phyloP scores from a whole-genome alignment of 2,329 filamentous ascomycete species.

The Aureobasidium sp. region DNA sequence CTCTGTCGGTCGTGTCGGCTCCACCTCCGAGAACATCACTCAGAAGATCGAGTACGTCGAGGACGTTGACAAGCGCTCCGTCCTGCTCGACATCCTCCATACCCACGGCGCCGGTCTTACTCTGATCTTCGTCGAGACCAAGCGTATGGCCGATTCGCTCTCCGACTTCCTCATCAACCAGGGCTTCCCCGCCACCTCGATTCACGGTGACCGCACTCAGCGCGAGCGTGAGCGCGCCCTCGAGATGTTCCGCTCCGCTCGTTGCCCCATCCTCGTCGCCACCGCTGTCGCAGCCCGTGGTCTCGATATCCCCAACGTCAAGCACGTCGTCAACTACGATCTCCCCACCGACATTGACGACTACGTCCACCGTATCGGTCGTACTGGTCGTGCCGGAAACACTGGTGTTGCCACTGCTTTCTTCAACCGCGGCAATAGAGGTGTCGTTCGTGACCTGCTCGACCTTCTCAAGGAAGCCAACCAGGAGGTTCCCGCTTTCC shows the following conservation, averaged over 20 bases:
- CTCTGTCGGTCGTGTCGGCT: constrained; percentile 95
- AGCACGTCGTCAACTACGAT: constrained; percentile 98
- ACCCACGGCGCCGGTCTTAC: constrained; percentile 84
- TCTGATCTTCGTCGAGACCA: constrained; percentile 97
- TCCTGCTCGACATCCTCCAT: constrained; percentile 94
- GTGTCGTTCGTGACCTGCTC: constrained; percentile 90
- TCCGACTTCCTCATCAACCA: constrained; percentile 99
- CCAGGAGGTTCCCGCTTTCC: constrained; percentile 87
- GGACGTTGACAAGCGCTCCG: constrained; percentile 93
- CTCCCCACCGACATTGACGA: constrained; percentile 98
- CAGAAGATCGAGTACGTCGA: constrained; percentile 98
- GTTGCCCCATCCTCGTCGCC: constrained; percentile 92
- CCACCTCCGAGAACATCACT: constrained; percentile 99
- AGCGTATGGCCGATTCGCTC: constrained; percentile 97
- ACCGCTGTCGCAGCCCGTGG: constrained; percentile 84
- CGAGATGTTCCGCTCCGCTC: constrained; percentile 92
- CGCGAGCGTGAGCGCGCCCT: constrained; percentile 96
- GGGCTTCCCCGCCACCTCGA: constrained; percentile 94
- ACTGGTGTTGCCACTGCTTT: constrained; percentile 97
- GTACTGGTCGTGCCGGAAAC: constrained; percentile 98
- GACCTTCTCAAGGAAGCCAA: constrained; percentile 99
- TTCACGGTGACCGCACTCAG: constrained; percentile 97
- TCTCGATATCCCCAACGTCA: constrained; percentile 92
- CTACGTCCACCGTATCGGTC: constrained; percentile 98
- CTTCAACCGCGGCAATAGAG: constrained; percentile 99